Base-by-base conservation (phyloP, 2,329 filamentous ascomycete genomes). In the Curvularia eragrostidis region DNA sequence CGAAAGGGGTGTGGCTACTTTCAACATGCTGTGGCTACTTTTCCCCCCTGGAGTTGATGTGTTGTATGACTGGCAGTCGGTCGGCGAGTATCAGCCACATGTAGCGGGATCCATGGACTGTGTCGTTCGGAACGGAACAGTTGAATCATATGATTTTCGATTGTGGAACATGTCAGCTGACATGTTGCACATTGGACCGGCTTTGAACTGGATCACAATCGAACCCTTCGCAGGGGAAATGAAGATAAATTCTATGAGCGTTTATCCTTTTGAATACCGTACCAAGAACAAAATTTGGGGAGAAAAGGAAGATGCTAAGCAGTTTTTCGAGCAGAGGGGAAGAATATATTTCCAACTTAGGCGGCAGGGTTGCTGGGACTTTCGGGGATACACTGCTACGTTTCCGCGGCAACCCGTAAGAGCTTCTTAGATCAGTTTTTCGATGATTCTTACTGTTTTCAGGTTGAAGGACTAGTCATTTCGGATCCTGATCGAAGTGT, bases 21-120 rank as follows among this genome's bases (percentile, higher is more conserved):
- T 36, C 6, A 19, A 48, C 21, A 48, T 48, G 46, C 19, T 48
- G 7, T 48, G 46, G 46, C 46, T 48, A 13, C 46, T 48, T 36
- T 36, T 48, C 30, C 19, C 18, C 9, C 46, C 30, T 21, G 46
- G 46, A n/a, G 15, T 23, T 18, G 46, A 48, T 36, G 6, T 48
- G 13, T 13, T 48, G 19, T 36, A n/a, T 36, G 46, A 48, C 19
- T 1, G 8, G 12, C 3, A 48, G 13, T n/a, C 5, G 2, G 15
- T 24, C 18, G 30, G 46, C 19, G 46, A 48, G 46, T 48, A 48
- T 23, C 28, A 48, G 10, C 46, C 46, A 36, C 12, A 36, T n/a
- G 46, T 48, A 9, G 36, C 36, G 30, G 30, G 30, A 13, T 15
- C 18, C 12, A 13, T 36, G 19, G 7, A 24, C 1, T 48, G 46